Evolutionary conservation across 192 early-diverging fungal species (phyloP).

Genomic region (Backusella tuberculispora): DNA sequence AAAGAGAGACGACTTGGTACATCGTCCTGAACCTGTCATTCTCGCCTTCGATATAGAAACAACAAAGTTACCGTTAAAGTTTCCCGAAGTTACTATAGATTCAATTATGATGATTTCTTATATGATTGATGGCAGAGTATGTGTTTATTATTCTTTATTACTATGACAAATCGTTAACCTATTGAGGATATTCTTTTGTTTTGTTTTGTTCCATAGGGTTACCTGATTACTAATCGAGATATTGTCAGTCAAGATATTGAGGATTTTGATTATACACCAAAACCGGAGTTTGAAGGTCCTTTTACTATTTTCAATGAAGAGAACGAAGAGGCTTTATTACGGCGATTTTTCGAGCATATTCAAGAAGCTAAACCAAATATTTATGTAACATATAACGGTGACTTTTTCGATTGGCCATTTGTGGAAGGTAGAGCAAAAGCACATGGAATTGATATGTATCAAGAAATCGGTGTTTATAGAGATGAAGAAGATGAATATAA

Average conservation of each 20-base stretch:
- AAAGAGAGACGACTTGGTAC: conserved; percentile 78
- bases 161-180: not conserved
- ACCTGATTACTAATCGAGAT: conserved; percentile 95
- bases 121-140: conserved; percentile 97
- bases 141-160: not conserved
- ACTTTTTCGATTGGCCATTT: conserved; percentile 99
- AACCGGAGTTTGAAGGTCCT: conserved; percentile 91
- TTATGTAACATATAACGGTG: conserved; percentile 98
- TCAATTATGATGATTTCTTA: conserved; percentile 99
- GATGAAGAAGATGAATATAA: conserved; percentile 87
- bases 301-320: conserved; percentile 97
- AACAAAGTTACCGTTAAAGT: conserved; percentile 96
- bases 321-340: conserved; percentile 79
- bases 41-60: conserved; percentile 99
- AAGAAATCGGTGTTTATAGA: conserved; percentile 88
- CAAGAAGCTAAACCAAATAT: conserved; percentile 81
- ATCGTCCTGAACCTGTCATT: conserved; percentile 93
- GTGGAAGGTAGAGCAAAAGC: conserved; percentile 81
- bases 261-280: conserved; percentile 98
- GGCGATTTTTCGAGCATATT: conserved; percentile 93
- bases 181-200: not conserved
- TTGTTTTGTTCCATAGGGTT: conserved; percentile 64
- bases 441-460: conserved; percentile 86
- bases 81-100: conserved; percentile 90
- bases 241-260: conserved; percentile 95